These are phyloP conservation scores for Boletus tomentosulus DNA, from an alignment of 768 basidiomycete species.

Conservation along the genomic window DNA sequence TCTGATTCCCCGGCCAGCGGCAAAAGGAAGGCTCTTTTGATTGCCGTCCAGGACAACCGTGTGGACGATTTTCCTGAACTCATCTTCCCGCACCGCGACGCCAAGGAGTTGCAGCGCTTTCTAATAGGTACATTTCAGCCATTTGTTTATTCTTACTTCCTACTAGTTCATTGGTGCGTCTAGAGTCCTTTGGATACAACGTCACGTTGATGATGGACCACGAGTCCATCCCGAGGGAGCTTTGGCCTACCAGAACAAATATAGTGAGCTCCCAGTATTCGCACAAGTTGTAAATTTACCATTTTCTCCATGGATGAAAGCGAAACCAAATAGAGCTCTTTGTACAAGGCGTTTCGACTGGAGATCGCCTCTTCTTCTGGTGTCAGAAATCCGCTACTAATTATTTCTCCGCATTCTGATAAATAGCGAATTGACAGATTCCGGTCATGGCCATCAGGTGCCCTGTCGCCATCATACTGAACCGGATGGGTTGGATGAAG, in stretches of 20 bases:
- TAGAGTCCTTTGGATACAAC: slow-evolving; percentile 41
- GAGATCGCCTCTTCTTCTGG: slow-evolving; percentile 55
- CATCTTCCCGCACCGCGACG: slow-evolving; percentile 13
- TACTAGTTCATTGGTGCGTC: not conserved
- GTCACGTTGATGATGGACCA: slow-evolving; percentile 44
- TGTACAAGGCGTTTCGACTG: slow-evolving; percentile 39
- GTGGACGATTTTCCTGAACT: slow-evolving; percentile 1
- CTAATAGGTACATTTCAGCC: slow-evolving; percentile 19
- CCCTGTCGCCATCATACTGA: slow-evolving; percentile 41
- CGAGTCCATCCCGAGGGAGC: slow-evolving; percentile 17
- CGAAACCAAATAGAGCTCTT: slow-evolving; percentile 40
- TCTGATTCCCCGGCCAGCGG: not conserved
- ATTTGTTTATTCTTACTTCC: not conserved
- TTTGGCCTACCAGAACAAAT: slow-evolving; percentile 40
- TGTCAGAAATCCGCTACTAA: slow-evolving; percentile 33
- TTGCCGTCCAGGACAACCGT: slow-evolving; percentile 14
- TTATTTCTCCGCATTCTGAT: not conserved
- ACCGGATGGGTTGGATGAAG: slow-evolving; percentile 51
- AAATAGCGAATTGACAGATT: slow-evolving; percentile 30
- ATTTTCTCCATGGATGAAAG: slow-evolving; percentile 24
- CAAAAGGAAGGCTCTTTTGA: slow-evolving; percentile 22
- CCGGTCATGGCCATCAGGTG: slow-evolving; percentile 49
- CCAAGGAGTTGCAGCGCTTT: slow-evolving; percentile 9
- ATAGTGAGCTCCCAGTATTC: slow-evolving; percentile 35
- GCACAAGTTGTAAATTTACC: not conserved